Evolutionary conservation across 73 alveolate genomes (phyloP), one percentile per base, ranked within the genome.

Genomic region (Halteria grandinella): DNA sequence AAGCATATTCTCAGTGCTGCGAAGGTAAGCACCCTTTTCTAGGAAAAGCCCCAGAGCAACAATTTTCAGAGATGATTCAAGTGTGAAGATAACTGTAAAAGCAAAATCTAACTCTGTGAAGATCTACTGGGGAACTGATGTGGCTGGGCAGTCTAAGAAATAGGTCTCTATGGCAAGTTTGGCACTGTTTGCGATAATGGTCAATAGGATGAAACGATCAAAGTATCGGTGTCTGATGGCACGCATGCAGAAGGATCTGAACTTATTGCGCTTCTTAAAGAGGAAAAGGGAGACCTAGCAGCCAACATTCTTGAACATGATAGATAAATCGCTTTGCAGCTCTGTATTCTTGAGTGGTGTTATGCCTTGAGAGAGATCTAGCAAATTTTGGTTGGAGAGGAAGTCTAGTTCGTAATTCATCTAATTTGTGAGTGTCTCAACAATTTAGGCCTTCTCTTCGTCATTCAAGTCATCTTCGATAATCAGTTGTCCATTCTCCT

Each of bases 1-100:
- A 12, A 95, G 75, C 43, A 64, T 49, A 79, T 88, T 88, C 97
- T 98, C 93, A 76, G 87, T 80, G 63, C 93, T 98, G 69, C 93
- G 53, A 27, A 95, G 78, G 58, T 95, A 95, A 31, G 95, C 53
- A 5, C 95, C 94, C 57, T 72, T 88, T 73, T 88, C 96, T 41
- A 86, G 34, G 14, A 89, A 80, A 72, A 95, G 91, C 20, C 99
- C 99, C 49, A 79, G 79, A 37, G 97, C 87, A 41, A 95, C 72
- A 0, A 88, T 50, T 86, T 95, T 95, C 18, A 89, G 59, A 39
- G 74, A 23, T 7, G 89, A 78, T 76, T 95, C 99, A 15, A 90
- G 34, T 21, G 87, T 49, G 76, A 95, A 95, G 48, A 91, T 45
- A 0, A 76, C 51, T 40, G 97, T 90, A 76, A 95, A 93, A 25